Evolutionary conservation across 257 asterid species (phyloP).

Genomic region (Knoxia roxburghii): DNA sequence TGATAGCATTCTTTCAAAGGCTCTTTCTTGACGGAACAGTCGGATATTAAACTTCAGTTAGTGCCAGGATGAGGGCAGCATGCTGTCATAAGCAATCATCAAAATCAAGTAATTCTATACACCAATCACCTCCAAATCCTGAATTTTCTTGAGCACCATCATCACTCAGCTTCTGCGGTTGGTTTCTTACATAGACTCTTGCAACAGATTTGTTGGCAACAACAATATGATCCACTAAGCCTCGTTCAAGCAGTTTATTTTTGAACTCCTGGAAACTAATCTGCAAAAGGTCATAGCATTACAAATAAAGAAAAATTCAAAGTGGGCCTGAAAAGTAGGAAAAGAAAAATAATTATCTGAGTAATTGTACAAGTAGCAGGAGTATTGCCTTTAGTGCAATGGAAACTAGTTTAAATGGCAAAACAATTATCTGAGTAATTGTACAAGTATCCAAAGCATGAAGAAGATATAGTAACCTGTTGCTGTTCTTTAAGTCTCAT

Average conservation of each 20-base stretch:
- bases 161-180: constrained; percentile 36
- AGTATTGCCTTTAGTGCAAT: background rate
- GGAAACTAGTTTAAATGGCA: background rate
- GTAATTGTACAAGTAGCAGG: too few species aligned
- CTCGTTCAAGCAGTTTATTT: constrained; percentile 85
- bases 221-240: constrained; percentile 80
- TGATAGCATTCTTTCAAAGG: background rate
- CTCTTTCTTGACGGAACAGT: background rate
- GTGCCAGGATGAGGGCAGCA: background rate
- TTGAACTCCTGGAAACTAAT: constrained; percentile 96
- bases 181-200: constrained; percentile 65
- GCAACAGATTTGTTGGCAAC: constrained; percentile 78
- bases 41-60: background rate
- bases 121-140: constrained; percentile 5
- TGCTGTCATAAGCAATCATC: too few species aligned
- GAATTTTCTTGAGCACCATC: constrained; percentile 28
- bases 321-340: background rate
- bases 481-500: constrained; percentile 41
- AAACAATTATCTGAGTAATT: background rate
- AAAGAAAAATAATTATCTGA: too few species aligned
- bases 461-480: constrained; percentile 36
- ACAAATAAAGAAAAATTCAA: background rate
- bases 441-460: constrained; percentile 8
- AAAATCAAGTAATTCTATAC: constrained; percentile 12
- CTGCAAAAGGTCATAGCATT: constrained; percentile 37